phyloP scores from a whole-genome alignment of 2,329 filamentous ascomycete genomes.

The Venturia nashicola region DNA sequence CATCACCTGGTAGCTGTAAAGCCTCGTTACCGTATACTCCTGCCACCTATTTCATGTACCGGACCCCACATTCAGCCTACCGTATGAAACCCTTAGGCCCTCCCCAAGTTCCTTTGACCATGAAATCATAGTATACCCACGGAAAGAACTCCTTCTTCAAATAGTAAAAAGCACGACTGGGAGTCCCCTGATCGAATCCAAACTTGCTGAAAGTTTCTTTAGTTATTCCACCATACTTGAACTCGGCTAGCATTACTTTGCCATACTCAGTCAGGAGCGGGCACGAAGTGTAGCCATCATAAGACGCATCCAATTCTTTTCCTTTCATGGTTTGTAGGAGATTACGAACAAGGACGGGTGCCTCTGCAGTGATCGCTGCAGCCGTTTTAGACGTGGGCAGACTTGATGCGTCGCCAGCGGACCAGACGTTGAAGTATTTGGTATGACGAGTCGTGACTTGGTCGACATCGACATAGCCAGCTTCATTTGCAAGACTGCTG shows the following conservation, averaged over 20 bases:
- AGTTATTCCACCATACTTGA: constrained; percentile 50
- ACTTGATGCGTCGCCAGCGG: constrained; percentile 24
- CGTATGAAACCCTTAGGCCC: constrained; percentile 41
- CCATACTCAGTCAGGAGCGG: constrained; percentile 37
- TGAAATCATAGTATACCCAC: constrained; percentile 49
- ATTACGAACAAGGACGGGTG: constrained; percentile 24
- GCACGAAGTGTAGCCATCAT: constrained; percentile 29
- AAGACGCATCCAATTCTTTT: constrained; percentile 17
- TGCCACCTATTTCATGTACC: neutral
- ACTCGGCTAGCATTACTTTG: constrained; percentile 52
- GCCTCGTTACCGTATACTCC: too few relatives aligned
- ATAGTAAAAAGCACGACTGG: constrained; percentile 46
- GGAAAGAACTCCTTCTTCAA: constrained; percentile 57
- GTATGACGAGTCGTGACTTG: constrained; percentile 23
- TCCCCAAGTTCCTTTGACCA: constrained; percentile 51
- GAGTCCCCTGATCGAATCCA: constrained; percentile 45
- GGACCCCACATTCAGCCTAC: neutral
- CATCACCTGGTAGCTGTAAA: neutral
- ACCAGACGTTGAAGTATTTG: constrained; percentile 27
- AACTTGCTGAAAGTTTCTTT: constrained; percentile 50
- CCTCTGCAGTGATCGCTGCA: constrained; percentile 25
- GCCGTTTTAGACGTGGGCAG: constrained; percentile 28
- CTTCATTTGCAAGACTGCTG: constrained; percentile 22
- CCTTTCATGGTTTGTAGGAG: constrained; percentile 19
- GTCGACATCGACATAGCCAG: constrained; percentile 26